Base-by-base conservation (phyloP, 495 filamentous ascomycete genomes). In the Xylaria intraflava region DNA sequence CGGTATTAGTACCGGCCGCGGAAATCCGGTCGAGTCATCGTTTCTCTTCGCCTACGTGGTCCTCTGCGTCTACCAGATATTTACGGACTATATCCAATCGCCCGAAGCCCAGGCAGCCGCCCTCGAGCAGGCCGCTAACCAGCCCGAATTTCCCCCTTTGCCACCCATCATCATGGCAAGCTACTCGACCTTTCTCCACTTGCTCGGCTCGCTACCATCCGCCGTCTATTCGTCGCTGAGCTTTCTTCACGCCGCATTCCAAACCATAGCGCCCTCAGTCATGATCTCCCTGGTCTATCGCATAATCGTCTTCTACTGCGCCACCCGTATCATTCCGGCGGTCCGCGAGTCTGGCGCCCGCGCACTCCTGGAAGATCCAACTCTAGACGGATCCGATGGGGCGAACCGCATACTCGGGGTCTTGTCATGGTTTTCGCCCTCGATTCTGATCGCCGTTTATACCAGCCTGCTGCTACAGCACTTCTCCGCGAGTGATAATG, bases 161-260 rank as follows among this genome's bases (percentile, higher is more conserved):
- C 93, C 93, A 1, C 93, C 93, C 0, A 90, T 96, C 44, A 87
- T 98, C 66, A 96, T 98, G 93, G 92, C 90, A n/a, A 95, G 90
- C 24, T 98, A 96, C 70, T 88, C 88, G 35, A 96, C 91, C 2
- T 71, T 96, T 17, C 69, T 96, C 27, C 86, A 94, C 55, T 78
- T 88, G n/a, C 75, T 98, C 31, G 86, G 87, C 29, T 82, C 81
- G 9, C 76, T 98, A 16, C 93, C 93, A 0, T 84, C 82, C 0
- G 90, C 88, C 40, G 82, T 95, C 6, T 88, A 86, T 63, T 88
- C 90, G 1, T 84, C 83, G 0, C 87, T 95, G 65, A 87, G 84
- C 65, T 93, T 96, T 60, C 82, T 96, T 56, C 80, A 88, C 27
- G 89, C 89, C 9, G 93, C 92, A 20, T 83, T 95, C 58, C 86